phyloP scores from a whole-genome alignment of 2,329 filamentous ascomycete genomes.

The Epichloe sylvatica region DNA sequence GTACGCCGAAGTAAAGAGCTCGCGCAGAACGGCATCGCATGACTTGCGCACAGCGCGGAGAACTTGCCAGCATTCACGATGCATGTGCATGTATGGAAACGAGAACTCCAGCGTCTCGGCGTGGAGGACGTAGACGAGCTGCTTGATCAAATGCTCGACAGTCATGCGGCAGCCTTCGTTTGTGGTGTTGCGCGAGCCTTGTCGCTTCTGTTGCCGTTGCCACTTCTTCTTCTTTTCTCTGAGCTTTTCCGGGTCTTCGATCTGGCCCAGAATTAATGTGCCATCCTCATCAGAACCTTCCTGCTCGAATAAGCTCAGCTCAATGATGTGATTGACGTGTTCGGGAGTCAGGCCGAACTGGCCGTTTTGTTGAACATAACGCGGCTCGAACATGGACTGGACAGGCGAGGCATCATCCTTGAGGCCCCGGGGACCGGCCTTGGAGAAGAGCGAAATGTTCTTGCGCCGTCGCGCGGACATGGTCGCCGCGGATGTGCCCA shows the following conservation, averaged over 20 bases:
- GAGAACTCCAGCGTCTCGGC: conserved; percentile 22
- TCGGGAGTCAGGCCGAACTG: not conserved
- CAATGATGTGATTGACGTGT: not conserved
- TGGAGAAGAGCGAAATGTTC: conserved; percentile 10
- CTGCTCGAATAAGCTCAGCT: conserved; percentile 1
- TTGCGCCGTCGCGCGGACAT: not conserved
- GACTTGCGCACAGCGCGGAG: conserved; percentile 19
- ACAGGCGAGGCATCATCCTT: conserved; percentile 16
- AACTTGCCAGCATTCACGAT: conserved; percentile 25
- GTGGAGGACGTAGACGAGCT: conserved; percentile 20
- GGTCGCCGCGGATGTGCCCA: conserved; percentile 20
- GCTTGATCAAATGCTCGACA: conserved; percentile 16
- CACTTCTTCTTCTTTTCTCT: conserved; percentile 4
- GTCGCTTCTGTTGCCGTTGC: not conserved
- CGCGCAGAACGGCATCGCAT: conserved; percentile 17
- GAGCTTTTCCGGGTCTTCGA: conserved; percentile 9
- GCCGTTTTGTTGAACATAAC: not conserved
- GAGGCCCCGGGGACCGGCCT: conserved; percentile 14
- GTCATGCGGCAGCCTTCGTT: conserved; percentile 3
- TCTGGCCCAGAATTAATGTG: conserved; percentile 5
- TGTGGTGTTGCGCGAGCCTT: not conserved
- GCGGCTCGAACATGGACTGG: conserved; percentile 20
- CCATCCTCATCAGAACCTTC: conserved; percentile 10
- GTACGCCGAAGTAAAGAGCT: conserved; percentile 22
- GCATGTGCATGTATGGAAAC: conserved; percentile 28